Conservation (phyloP, 2,329 filamentous ascomycete genomes). For the Ascochyta fabae region DNA sequence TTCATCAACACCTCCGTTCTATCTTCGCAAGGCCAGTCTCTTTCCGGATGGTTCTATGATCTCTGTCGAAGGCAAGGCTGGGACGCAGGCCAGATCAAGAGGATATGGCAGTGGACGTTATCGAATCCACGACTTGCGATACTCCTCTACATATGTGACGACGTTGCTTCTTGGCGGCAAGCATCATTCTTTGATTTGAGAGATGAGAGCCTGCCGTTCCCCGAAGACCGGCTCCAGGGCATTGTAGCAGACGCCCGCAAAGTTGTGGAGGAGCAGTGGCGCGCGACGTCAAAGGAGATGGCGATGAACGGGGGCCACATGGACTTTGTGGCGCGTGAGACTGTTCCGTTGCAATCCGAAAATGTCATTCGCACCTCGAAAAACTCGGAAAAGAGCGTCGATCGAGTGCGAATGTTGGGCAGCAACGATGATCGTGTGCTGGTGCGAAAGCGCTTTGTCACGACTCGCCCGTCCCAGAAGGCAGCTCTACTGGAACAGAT, state of each 20-base stretch:
- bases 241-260: slow-evolving; percentile 49
- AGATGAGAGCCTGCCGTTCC: slow-evolving; percentile 48
- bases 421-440: slow-evolving; percentile 43
- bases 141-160: slow-evolving; percentile 48
- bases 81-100: slow-evolving; percentile 43
- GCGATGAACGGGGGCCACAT: slow-evolving; percentile 46
- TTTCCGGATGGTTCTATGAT: slow-evolving; percentile 48
- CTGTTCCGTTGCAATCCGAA: slow-evolving; percentile 46
- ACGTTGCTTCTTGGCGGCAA: slow-evolving; percentile 48
- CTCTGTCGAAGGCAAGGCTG: slow-evolving; percentile 45
- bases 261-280: slow-evolving; percentile 50
- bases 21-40: slow-evolving; percentile 46
- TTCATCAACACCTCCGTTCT: slow-evolving; percentile 47
- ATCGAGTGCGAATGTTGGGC: slow-evolving; percentile 45
- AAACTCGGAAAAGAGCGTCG: slow-evolving; percentile 45
- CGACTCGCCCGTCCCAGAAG: slow-evolving; percentile 46
- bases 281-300: slow-evolving; percentile 49
- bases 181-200: slow-evolving; percentile 48
- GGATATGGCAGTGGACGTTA: slow-evolving; percentile 50
- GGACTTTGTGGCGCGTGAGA: slow-evolving; percentile 47
- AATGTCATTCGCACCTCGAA: slow-evolving; percentile 39
- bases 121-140: slow-evolving; percentile 49
- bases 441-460: slow-evolving; percentile 48
- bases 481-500: slow-evolving; percentile 46
- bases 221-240: slow-evolving; percentile 46